Evolutionary conservation across 495 filamentous ascomycete genomes (phyloP).

Genomic region (Elasticomyces elasticus): DNA sequence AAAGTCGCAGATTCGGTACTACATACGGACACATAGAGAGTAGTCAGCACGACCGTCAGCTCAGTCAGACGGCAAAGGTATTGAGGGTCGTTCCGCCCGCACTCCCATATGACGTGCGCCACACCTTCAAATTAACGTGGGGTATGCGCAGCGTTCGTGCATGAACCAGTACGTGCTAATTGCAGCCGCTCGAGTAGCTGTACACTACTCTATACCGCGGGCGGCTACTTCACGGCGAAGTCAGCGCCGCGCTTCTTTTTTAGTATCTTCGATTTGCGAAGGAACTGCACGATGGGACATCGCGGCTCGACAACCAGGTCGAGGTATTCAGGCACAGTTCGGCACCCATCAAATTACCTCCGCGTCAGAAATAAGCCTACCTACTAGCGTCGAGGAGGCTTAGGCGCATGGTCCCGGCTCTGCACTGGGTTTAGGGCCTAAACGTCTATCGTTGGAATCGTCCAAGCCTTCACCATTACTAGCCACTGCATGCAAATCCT

Average conservation of each 20-base stretch:
- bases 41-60: not conserved
- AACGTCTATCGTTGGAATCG: slow-evolving; percentile 17
- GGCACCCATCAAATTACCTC: not conserved
- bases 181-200: not conserved
- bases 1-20: not conserved
- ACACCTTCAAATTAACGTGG: not conserved
- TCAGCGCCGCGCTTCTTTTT: not conserved
- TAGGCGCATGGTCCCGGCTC: slow-evolving; percentile 15
- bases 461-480: slow-evolving; percentile 6
- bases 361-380: slow-evolving; percentile 11
- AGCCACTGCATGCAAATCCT: slow-evolving; percentile 6
- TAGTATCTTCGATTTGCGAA: too few species aligned
- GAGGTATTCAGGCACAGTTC: not conserved
- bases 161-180: not conserved
- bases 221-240: slow-evolving; percentile 11
- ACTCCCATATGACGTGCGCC: not conserved
- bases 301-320: not conserved
- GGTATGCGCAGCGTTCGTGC: slow-evolving; percentile 6
- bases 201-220: too few species aligned
- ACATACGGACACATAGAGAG: not conserved
- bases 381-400: slow-evolving; percentile 14
- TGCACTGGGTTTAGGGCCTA: not conserved
- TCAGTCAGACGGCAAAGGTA: not conserved
- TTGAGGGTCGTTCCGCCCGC: not conserved
- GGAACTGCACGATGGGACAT: too few species aligned